Evolutionary conservation across 768 basidiomycete genomes (phyloP), one percentile per base, ranked within the genome.

Genomic region (Naganishia randhawae): DNA sequence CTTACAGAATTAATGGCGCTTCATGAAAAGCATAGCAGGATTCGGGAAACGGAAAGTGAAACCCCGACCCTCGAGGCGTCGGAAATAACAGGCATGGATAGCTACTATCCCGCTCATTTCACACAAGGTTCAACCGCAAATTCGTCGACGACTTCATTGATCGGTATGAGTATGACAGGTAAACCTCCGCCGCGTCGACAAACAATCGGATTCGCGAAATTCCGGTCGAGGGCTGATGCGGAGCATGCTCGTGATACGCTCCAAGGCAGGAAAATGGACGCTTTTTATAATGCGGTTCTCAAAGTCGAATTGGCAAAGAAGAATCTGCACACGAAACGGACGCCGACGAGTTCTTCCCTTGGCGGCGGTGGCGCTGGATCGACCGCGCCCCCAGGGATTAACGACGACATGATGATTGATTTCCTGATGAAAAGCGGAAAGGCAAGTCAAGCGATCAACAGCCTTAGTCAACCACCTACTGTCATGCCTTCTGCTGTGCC

Each of bases 251-350:
- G 90, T 42, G 95, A 98, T 74, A 84, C 86, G 7, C 82, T 99
- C 6, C 92, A 94, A 77, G 93, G 95, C 6, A 84, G 89, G 63
- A 85, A 91, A 66, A 90, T 98, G 39, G 96, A 98, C 74, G 86
- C 90, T 35, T 90, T 97, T 80, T 92, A 92, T 74, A 92, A 92
- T 16, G 87, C 91, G 0, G 88, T 93, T 2, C 80, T 99, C 42
- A 98, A 97, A 80, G 96, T 95, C 25, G 96, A 98, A 81, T 97
- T 99, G 94, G 96, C 96, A 22, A 98, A 98, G 86, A 99, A 99
- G 85, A 98, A 99, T 76, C 81, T 99, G 42, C 95, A 99, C 76
- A 95, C 93, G 22, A 96, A 95, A 82, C 84, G 91, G 11, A 61
- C 57, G 37, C 57, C 57, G 19, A 61, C 57, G 16, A 37, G 57